Conservation (phyloP, 176 grass and related monocot genomes). For the Raddia distichophylla region DNA sequence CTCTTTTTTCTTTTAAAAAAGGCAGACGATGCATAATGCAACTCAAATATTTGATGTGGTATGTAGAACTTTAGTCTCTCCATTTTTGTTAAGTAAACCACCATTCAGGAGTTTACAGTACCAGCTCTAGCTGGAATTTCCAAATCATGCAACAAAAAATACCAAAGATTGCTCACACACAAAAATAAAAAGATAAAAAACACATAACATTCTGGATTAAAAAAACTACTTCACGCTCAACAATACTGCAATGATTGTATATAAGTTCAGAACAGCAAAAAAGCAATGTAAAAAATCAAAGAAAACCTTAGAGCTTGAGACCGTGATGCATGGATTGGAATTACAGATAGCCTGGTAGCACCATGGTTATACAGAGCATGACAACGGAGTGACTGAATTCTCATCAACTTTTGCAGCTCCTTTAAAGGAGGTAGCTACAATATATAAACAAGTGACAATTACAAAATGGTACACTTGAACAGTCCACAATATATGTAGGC, state of each 20-base stretch:
- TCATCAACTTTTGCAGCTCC: constrained; percentile 72
- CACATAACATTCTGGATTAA: background rate
- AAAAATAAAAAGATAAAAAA: background rate
- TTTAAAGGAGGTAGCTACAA: constrained; percentile 70
- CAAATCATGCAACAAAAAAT: background rate
- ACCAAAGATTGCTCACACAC: background rate
- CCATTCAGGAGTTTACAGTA: background rate
- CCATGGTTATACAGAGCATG: constrained; percentile 78
- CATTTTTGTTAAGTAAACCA: background rate
- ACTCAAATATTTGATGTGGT: background rate
- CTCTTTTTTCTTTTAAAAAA: background rate
- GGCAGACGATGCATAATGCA: background rate
- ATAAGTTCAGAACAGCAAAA: constrained; percentile 31
- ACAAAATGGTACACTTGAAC: constrained; percentile 5
- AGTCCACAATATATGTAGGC: background rate
- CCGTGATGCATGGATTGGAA: constrained; percentile 81
- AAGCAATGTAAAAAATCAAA: constrained; percentile 30
- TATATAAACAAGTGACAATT: constrained; percentile 31
- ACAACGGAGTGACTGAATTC: constrained; percentile 78
- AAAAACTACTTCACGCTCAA: background rate
- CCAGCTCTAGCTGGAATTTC: background rate
- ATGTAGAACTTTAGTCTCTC: background rate
- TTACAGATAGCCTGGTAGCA: constrained; percentile 75
- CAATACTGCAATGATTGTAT: constrained; percentile 3
- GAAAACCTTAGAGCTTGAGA: constrained; percentile 80